Conservation (phyloP, 257 asterid species). For the Catharanthus roseus region DNA sequence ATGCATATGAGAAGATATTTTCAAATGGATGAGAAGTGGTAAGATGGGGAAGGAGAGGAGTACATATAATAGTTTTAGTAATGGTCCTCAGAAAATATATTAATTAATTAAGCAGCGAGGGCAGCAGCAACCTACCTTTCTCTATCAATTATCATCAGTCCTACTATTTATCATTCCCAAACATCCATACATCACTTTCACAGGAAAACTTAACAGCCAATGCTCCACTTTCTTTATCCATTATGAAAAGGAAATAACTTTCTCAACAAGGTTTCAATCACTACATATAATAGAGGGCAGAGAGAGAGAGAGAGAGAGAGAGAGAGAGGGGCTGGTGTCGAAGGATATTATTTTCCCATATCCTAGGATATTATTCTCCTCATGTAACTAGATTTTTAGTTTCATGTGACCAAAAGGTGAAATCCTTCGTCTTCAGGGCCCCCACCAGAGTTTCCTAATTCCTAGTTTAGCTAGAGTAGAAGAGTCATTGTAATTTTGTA, state of each 20-base stretch:
- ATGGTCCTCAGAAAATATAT: neutral
- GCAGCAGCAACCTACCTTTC: neutral
- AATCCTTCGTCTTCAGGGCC: no score
- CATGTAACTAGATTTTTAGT: no score
- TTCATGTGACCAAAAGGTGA: no score
- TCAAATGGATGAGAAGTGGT: neutral
- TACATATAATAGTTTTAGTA: neutral
- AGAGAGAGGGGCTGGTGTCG: neutral
- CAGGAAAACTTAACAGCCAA: neutral
- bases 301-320: no score
- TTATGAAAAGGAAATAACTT: no score
- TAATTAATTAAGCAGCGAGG: neutral
- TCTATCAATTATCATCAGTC: no score
- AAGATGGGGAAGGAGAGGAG: neutral
- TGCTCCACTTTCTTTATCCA: neutral
- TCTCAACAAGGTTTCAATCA: neutral
- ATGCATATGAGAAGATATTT: neutral
- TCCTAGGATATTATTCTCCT: no score
- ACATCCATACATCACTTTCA: slow-evolving; percentile 1
- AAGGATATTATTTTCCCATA: neutral
- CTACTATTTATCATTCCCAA: neutral
- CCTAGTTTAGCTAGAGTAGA: no score
- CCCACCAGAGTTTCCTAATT: no score
- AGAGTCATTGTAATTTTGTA: no score
- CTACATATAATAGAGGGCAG: neutral